These are phyloP conservation scores for Trichoderma arundinaceum DNA, from an alignment of 2,329 filamentous ascomycete species.

Conservation along the genomic window DNA sequence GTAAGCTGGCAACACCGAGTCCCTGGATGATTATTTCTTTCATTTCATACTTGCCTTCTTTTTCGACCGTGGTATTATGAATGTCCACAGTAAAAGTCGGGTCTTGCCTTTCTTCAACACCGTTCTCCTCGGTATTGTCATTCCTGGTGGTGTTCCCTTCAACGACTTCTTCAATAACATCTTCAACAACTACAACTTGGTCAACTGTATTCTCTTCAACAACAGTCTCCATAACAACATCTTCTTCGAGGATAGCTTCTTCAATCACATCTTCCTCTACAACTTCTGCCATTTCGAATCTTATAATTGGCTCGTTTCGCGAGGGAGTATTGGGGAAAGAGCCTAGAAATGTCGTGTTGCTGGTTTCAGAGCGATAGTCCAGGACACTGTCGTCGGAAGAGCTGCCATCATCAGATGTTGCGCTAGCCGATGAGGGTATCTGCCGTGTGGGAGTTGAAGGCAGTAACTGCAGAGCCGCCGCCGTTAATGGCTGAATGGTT, in stretches of 20 bases:
- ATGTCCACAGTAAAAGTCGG: background rate
- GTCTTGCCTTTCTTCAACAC: background rate
- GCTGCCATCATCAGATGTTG: constrained; percentile 8
- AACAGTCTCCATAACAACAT: background rate
- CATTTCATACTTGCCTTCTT: background rate
- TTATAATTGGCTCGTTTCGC: background rate
- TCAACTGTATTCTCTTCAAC: background rate
- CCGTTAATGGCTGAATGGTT: constrained; percentile 11
- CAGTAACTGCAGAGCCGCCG: constrained; percentile 4
- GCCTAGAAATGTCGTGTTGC: constrained; percentile 10
- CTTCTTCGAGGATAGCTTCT: background rate
- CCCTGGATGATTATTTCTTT: background rate
- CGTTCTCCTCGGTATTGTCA: background rate
- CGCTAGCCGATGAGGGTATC: constrained; percentile 8
- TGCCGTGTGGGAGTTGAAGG: background rate
- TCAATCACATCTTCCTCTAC: background rate
- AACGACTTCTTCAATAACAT: background rate
- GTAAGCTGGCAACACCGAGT: background rate
- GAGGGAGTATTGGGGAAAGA: constrained; percentile 3
- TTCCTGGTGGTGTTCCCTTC: no score
- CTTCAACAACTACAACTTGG: background rate
- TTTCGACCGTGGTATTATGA: no score
- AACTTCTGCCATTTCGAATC: background rate
- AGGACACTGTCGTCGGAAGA: constrained; percentile 11
- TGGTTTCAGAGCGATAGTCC: constrained; percentile 2